phyloP scores from a whole-genome alignment of 228 moss, liverwort and hornwort species.

The Sphagnum magellanicum region DNA sequence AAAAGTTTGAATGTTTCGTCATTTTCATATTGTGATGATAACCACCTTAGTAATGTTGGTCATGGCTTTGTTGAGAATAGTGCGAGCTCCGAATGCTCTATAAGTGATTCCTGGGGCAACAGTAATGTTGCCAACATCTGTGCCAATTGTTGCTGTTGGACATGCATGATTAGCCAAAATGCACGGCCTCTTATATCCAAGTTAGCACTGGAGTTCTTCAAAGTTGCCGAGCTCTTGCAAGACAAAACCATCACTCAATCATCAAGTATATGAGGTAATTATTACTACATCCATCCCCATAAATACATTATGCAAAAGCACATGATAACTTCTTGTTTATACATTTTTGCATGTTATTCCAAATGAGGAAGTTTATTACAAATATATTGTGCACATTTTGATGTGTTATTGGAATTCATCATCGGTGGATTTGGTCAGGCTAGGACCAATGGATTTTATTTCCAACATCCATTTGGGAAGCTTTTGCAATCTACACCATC shows the following conservation, averaged over 20 bases:
- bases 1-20: background rate
- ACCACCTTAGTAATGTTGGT: constrained; percentile 3
- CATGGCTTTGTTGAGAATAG: background rate
- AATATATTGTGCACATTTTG: background rate
- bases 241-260: too few species aligned
- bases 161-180: background rate
- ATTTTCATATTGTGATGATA: constrained; percentile 14
- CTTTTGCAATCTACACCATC: too few species aligned
- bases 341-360: constrained; percentile 29
- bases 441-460: too few species aligned
- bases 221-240: constrained; percentile 11
- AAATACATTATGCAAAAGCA: constrained; percentile 10
- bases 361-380: constrained; percentile 6
- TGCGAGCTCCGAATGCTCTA: background rate
- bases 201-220: constrained; percentile 38
- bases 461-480: too few species aligned
- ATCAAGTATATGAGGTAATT: constrained; percentile 23
- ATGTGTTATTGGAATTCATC: background rate
- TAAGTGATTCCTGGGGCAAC: constrained; percentile 14
- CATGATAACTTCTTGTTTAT: constrained; percentile 25
- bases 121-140: constrained; percentile 18
- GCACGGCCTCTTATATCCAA: constrained; percentile 44
- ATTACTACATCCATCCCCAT: background rate
- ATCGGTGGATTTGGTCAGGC: too few species aligned
- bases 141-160: constrained; percentile 11